Base-by-base conservation (phyloP, 257 asterid species). In the Gardenia jasminoides region DNA sequence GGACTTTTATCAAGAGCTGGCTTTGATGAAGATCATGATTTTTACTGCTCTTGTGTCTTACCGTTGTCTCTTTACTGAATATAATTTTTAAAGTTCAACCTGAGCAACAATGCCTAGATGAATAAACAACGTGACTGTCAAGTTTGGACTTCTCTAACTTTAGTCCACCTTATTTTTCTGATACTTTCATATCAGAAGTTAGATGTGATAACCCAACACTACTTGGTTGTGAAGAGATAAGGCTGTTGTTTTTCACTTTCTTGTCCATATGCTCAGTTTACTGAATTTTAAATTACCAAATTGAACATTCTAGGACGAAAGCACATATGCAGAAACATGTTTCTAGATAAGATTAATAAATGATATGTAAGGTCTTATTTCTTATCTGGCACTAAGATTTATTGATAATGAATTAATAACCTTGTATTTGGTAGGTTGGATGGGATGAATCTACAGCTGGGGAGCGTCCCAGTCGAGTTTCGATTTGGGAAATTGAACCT, bases 361-460 rank as follows among this genome's bases (percentile, higher is more conserved):
- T 65, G 31, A 22, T 4, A 13, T 19, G 58, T 61, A 30, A 41
- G 67, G 30, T 12, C 73, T 71, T 48, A 41, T 41, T 44, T 31
- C 66, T 41, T 50, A 80, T 68, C 75, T 47, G 7, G 4, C 41
- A 41, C 76, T 56, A 22, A 28, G 22, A n/a, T 66, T 36, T 36
- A 36, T 36, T 43, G 68, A 52, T 33, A 75, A 41, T 76, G 70
- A 26, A 46, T 70, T 80, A 54, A 56, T 82, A 71, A 67, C 54
- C 74, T 10, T 16, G 67, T 66, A 78, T 76, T 72, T 64, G 73
- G 78, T 83, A 95, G 99, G 97, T 96, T 68, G 99, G 98, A 77
- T 96, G 99, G 99, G 99, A 96, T 76, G 99, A 93, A 85, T 92
- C 99, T 13, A 92, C 96, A 20, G 98, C 98, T 65, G 98, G 99